Evolutionary conservation across 192 early-diverging fungal genomes (phyloP), one percentile per base, ranked within the genome.

Genomic region (Diversispora epigaea): DNA sequence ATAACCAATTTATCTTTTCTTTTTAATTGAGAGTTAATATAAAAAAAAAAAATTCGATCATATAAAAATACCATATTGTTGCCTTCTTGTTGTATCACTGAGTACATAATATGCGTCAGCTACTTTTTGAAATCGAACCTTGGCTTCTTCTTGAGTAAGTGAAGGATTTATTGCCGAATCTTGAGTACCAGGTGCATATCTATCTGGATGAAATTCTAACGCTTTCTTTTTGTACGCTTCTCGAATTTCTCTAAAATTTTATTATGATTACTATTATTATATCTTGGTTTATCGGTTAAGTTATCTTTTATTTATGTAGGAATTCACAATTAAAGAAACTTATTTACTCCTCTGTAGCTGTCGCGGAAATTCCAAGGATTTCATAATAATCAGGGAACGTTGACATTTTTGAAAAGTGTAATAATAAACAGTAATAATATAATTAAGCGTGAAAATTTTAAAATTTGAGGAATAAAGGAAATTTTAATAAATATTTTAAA

Each of bases 41-140:
- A n/a, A n/a, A n/a, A n/a, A n/a, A n/a, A n/a, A n/a, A n/a, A 1
- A 2, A 45, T 21, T 9, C n/a, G n/a, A 56, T 62, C 46, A 50
- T 25, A 76, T 69, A 10, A 70, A 77, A 41, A 41, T 61, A 79
- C 89, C 89, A 79, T 91, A 91, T 65, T 83, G 77, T n/a, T 67
- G 75, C 3, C 85, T 80, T 15, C 88, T 80, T 22, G 57, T 40
- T 0, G 46, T 7, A 67, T 84, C 84, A 66, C 91, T 89, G 3
- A 95, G 83, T 8, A 90, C 89, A 78, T 89, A 92, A 83, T 93
- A 93, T 4, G 93, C 92, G 74, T 93, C 90, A 55, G 93, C 91
- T 3, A 95, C 79, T 45, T 86, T 79, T 74, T 93, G 92, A 78
- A 93, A 95, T 44, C 80, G 79, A 22, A 74, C 54, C 5, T 78